These are phyloP conservation scores for Massariosphaeria phaeospora DNA, from an alignment of 495 filamentous ascomycete genomes.

Conservation along the genomic window DNA sequence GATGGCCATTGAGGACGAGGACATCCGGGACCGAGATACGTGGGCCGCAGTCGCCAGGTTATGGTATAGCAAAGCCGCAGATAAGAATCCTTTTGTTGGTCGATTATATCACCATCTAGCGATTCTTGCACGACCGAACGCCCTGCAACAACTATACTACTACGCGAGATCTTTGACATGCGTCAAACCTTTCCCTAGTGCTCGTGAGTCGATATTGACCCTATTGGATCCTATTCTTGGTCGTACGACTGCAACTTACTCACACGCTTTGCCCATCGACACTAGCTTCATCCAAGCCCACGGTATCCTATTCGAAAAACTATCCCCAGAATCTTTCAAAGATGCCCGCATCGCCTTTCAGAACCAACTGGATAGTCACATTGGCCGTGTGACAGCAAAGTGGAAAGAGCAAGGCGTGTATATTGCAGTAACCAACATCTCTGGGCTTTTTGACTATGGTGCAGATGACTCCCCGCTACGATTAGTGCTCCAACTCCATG, in stretches of 20 bases:
- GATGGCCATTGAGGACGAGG: constrained; percentile 75
- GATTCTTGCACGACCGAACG: constrained; percentile 70
- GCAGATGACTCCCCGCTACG: constrained; percentile 47
- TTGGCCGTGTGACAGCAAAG: constrained; percentile 51
- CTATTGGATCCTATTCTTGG: constrained; percentile 64
- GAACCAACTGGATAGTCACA: constrained; percentile 53
- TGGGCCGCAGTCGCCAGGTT: constrained; percentile 72
- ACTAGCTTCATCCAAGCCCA: constrained; percentile 60
- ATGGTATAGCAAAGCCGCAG: constrained; percentile 78
- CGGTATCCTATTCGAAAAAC: constrained; percentile 59
- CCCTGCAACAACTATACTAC: constrained; percentile 68
- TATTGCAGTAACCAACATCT: constrained; percentile 50
- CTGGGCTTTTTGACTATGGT: constrained; percentile 57
- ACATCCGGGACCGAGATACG: constrained; percentile 64
- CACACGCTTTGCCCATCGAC: constrained; percentile 43
- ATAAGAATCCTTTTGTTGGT: constrained; percentile 64
- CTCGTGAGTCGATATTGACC: constrained; percentile 65
- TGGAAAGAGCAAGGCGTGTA: constrained; percentile 63
- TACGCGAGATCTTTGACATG: constrained; percentile 48
- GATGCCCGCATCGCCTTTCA: constrained; percentile 49
- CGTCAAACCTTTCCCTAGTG: constrained; percentile 41
- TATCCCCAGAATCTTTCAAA: constrained; percentile 47
- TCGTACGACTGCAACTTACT: constrained; percentile 33
- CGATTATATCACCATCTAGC: constrained; percentile 81
- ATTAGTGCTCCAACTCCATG: constrained; percentile 40